A percentile compares a stretch with the other conserved stretches of the same genome.
Conservation (phyloP, 2,329 filamentous ascomycete species). For the Macroventuria anomochaeta region DNA sequence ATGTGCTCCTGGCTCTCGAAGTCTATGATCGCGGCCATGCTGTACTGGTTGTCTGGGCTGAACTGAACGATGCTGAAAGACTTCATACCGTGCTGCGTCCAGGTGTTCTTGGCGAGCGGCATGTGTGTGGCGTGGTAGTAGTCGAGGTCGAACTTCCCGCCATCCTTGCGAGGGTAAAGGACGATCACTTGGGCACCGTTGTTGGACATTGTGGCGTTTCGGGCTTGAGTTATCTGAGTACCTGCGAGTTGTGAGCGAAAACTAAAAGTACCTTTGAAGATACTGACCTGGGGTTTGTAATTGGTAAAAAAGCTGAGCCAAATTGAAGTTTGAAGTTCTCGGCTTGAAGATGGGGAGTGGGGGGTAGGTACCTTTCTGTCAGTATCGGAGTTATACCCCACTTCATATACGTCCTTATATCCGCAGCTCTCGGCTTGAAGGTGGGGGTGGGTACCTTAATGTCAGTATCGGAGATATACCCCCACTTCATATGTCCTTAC, state of each 20-base stretch:
- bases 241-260: neutral
- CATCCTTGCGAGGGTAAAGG: conserved; percentile 53
- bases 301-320: neutral
- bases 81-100: conserved; percentile 51
- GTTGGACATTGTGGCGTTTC: conserved; percentile 23
- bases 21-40: conserved; percentile 22
- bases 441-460: conserved; percentile 19
- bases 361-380: conserved; percentile 18
- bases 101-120: conserved; percentile 51
- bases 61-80: conserved; percentile 31
- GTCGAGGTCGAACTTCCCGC: conserved; percentile 55
- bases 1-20: conserved; percentile 37
- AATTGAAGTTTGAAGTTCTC: neutral
- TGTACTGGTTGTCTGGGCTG: conserved; percentile 32
- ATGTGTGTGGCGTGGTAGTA: conserved; percentile 60
- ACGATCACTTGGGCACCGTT: conserved; percentile 26
- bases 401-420: conserved; percentile 20
- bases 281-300: neutral
- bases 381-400: conserved; percentile 19
- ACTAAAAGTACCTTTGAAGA: neutral
- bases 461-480: conserved; percentile 9
- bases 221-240: neutral
- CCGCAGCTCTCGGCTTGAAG: conserved; percentile 7
- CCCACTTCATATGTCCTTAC: conserved; percentile 24
- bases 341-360: neutral